phyloP scores from a whole-genome alignment of 169 alveolate genomes.

The Plasmodium chabaudi region DNA sequence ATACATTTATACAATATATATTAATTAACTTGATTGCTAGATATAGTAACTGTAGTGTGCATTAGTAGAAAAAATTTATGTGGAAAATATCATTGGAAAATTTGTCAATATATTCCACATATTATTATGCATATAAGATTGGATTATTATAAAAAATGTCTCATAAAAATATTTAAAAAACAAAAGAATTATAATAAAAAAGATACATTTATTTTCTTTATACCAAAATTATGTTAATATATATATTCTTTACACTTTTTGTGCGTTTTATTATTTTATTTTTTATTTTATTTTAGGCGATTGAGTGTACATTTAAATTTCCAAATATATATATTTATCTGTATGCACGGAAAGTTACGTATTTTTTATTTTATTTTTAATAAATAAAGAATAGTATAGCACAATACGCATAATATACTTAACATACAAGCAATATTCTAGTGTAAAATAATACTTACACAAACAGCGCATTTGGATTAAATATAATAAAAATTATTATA shows the following conservation, averaged over 20 bases:
- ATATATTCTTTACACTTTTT: background rate
- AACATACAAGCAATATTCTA: too few relatives aligned
- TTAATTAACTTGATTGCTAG: background rate
- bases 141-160: background rate
- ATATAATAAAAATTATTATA: too few relatives aligned
- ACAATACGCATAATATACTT: too few relatives aligned
- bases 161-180: background rate
- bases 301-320: background rate
- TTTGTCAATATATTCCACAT: background rate
- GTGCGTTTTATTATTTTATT: background rate
- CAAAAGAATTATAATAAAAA: constrained; percentile 13
- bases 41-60: background rate
- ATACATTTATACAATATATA: background rate
- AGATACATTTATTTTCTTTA: constrained; percentile 5
- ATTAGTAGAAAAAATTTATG: background rate
- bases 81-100: background rate
- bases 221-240: constrained; percentile 1
- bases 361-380: too few relatives aligned
- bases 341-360: too few relatives aligned
- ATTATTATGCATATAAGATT: background rate
- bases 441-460: too few relatives aligned
- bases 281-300: background rate
- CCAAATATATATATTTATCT: background rate
- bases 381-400: too few relatives aligned
- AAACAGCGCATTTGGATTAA: too few relatives aligned